These are phyloP conservation scores for Neonectria sp. DNA, from an alignment of 2,329 filamentous ascomycete genomes.

Conservation along the genomic window DNA sequence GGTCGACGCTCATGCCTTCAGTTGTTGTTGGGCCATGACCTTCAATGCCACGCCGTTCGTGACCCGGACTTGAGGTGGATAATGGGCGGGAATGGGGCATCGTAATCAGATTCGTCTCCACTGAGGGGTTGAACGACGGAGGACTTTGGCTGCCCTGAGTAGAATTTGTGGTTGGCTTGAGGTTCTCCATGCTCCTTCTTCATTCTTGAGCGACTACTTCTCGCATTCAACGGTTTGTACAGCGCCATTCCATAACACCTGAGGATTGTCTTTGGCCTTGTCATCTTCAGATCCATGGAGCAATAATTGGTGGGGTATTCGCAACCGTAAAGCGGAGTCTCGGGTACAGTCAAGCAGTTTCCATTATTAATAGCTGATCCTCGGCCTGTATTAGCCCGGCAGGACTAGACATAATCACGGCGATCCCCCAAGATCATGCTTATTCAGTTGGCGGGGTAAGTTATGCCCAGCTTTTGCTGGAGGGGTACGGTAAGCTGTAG, in stretches of 20 bases:
- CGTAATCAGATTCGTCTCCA: neutral
- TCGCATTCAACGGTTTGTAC: no score
- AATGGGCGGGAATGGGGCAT: neutral
- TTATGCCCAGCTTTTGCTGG: neutral
- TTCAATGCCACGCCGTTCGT: neutral
- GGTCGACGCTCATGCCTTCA: no score
- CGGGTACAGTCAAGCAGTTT: neutral
- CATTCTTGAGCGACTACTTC: neutral
- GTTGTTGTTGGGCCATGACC: no score
- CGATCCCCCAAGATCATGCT: neutral
- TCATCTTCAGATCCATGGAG: neutral
- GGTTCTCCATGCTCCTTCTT: neutral
- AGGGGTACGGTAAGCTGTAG: neutral
- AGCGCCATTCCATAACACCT: neutral
- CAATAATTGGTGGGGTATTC: neutral
- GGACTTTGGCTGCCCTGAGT: neutral
- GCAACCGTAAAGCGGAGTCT: neutral
- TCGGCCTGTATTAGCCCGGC: neutral
- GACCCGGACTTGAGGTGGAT: neutral
- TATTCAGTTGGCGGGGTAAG: neutral
- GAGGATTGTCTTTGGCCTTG: no score
- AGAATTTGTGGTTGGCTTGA: neutral
- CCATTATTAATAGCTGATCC: neutral
- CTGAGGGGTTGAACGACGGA: no score
- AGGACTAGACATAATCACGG: neutral